phyloP scores from a whole-genome alignment of 2,329 filamentous ascomycete genomes.

The Alternaria burnsii region DNA sequence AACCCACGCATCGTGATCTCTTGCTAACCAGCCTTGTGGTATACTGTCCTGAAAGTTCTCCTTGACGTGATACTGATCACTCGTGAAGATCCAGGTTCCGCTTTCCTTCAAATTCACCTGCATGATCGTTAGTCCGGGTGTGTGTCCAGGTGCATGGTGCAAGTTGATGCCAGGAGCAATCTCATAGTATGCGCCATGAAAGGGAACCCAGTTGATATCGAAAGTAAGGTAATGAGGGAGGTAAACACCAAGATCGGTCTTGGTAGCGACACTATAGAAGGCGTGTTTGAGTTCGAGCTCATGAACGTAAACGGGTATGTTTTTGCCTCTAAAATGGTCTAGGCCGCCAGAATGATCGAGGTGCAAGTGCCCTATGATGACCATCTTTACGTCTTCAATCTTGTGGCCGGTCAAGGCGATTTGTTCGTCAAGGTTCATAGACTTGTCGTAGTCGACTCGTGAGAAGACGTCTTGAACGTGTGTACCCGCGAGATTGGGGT shows the following conservation, averaged over 20 bases:
- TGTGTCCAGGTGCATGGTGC: constrained; percentile 49
- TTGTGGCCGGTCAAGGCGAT: constrained; percentile 44
- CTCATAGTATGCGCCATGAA: constrained; percentile 44
- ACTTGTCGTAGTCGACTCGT: constrained; percentile 35
- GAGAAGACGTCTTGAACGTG: constrained; percentile 47
- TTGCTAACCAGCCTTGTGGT: constrained; percentile 50
- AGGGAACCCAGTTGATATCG: constrained; percentile 50
- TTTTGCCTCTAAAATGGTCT: constrained; percentile 45
- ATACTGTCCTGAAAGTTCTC: constrained; percentile 48
- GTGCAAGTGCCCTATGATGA: constrained; percentile 51
- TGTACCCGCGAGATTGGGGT: constrained; percentile 39
- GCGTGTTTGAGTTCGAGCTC: constrained; percentile 50
- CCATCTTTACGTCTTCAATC: constrained; percentile 49
- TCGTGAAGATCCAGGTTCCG: constrained; percentile 51
- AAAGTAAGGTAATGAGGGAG: constrained; percentile 50
- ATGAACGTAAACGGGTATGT: constrained; percentile 49
- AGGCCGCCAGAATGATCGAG: constrained; percentile 50
- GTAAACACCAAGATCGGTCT: constrained; percentile 45
- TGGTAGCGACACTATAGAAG: constrained; percentile 41
- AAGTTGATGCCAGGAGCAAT: constrained; percentile 47
- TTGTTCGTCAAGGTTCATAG: constrained; percentile 34
- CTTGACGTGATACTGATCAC: constrained; percentile 50
- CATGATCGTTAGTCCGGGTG: constrained; percentile 47
- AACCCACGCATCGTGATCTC: constrained; percentile 50
- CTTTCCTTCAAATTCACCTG: constrained; percentile 48